phyloP scores from a whole-genome alignment of 257 asterid genomes.

The Plectranthus barbatus region DNA sequence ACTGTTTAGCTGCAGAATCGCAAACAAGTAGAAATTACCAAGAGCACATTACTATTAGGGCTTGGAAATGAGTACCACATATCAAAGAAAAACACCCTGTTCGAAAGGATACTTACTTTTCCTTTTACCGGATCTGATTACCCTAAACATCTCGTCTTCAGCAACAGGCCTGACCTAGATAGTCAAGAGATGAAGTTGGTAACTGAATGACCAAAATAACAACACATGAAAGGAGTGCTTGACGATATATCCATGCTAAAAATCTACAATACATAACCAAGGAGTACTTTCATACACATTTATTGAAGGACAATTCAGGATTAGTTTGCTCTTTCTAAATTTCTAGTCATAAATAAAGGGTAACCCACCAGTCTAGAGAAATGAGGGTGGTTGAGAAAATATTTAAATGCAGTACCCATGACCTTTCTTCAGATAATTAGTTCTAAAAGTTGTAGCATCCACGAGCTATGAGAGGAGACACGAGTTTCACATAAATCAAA shows the following conservation, averaged over 20 bases:
- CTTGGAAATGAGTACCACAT: background rate
- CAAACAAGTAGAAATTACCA: constrained; percentile 2
- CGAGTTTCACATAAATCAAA: no score
- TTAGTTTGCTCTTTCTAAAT: background rate
- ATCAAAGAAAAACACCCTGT: background rate
- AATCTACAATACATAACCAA: background rate
- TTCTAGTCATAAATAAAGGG: background rate
- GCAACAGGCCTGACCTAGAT: constrained; percentile 90
- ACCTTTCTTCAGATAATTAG: no score
- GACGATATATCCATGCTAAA: background rate
- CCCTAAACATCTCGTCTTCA: constrained; percentile 98
- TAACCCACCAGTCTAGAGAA: background rate
- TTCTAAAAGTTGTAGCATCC: no score
- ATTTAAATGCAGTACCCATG: background rate
- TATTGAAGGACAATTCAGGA: background rate
- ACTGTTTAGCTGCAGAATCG: constrained; percentile 71
- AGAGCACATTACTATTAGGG: background rate
- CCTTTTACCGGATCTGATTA: constrained; percentile 87
- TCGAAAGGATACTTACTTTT: constrained; percentile 58
- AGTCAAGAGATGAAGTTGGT: constrained; percentile 2
- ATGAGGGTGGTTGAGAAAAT: background rate
- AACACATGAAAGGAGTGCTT: background rate
- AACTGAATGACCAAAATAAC: background rate
- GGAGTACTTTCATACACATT: background rate
- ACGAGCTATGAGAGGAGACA: no score